phyloP scores from a whole-genome alignment of 441 rosid genomes.

The Daphne laureola region DNA sequence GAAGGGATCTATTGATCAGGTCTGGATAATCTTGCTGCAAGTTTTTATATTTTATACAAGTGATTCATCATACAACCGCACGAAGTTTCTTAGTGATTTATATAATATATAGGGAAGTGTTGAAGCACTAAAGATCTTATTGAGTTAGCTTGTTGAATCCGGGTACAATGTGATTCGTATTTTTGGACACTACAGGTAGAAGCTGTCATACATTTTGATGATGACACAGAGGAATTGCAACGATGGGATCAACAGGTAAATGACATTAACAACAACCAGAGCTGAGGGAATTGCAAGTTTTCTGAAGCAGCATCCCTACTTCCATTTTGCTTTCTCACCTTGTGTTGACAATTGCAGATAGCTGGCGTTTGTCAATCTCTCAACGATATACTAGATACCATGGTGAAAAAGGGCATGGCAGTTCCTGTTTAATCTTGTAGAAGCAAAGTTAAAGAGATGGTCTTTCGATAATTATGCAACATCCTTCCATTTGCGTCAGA shows the following conservation, averaged over 20 bases:
- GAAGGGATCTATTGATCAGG: slow-evolving; percentile 99
- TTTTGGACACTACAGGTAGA: slow-evolving; percentile 51
- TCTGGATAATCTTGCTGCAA: slow-evolving; percentile 16
- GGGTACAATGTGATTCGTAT: not conserved
- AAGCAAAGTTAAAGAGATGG: slow-evolving; percentile 1
- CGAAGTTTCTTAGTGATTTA: no score
- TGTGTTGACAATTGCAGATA: slow-evolving; percentile 39
- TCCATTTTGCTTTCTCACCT: not conserved
- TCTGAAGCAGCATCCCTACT: not conserved
- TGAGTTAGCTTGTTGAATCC: not conserved
- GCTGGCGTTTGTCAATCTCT: slow-evolving; percentile 90
- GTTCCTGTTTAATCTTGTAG: slow-evolving; percentile 51
- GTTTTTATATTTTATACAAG: not conserved
- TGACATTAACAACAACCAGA: not conserved
- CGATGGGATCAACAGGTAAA: slow-evolving; percentile 99
- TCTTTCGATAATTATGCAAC: not conserved
- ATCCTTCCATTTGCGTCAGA: no score
- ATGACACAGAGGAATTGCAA: slow-evolving; percentile 89
- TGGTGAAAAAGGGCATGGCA: slow-evolving; percentile 88
- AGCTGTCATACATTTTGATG: slow-evolving; percentile 96
- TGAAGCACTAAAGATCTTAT: not conserved
- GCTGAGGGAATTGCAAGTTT: not conserved
- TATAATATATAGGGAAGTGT: no score
- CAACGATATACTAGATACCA: slow-evolving; percentile 80
- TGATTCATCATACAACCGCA: no score